Conservation (phyloP, 306 rosid genomes). For the apple (Malus domestica) region DNA sequence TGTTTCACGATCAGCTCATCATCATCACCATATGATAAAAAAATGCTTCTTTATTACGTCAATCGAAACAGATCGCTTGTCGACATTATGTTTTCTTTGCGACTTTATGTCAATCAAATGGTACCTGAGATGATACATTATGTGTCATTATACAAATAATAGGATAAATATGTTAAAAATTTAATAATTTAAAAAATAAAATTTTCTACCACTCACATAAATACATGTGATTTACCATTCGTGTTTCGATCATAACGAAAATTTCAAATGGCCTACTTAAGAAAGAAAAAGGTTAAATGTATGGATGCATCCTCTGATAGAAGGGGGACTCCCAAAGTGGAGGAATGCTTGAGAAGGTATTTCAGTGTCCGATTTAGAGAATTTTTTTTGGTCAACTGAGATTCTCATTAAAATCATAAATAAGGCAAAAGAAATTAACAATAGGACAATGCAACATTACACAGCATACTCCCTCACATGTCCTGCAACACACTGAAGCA, state of each 20-base stretch:
- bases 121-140: fast-evolving
- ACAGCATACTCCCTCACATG: neutral
- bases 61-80: neutral
- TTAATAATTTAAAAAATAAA: too few relatives aligned
- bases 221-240: too few relatives aligned
- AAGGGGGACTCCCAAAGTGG: neutral
- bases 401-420: too few relatives aligned
- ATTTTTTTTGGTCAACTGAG: too few relatives aligned
- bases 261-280: neutral
- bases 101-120: neutral
- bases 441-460: neutral
- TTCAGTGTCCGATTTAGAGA: neutral
- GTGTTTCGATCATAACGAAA: too few relatives aligned
- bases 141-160: too few relatives aligned
- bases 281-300: too few relatives aligned
- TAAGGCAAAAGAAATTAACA: neutral
- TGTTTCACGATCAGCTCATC: neutral
- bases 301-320: too few relatives aligned
- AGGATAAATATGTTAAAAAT: too few relatives aligned
- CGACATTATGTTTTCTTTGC: neutral
- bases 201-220: too few relatives aligned
- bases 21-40: too few relatives aligned
- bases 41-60: neutral
- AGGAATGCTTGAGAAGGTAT: neutral
- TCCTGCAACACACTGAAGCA: too few relatives aligned